Evolutionary conservation across 805 yeast species (phyloP).

Genomic region (Clavispora santaluciae): DNA sequence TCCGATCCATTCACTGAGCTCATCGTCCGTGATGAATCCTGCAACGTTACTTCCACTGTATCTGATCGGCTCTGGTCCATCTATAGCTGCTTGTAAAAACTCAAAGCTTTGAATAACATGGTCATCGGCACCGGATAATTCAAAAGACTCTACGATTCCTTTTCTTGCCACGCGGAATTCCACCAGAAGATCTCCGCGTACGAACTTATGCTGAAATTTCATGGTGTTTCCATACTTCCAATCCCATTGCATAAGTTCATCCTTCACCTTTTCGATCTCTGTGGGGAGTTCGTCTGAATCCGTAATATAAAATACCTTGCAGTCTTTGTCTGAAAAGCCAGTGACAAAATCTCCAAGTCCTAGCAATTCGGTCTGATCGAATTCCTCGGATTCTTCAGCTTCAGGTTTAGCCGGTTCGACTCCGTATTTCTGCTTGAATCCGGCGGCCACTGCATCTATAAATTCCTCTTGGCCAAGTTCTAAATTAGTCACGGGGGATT

Average conservation of each 20-base stretch:
- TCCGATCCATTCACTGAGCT: conserved; percentile 43
- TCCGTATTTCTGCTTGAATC: conserved; percentile 35
- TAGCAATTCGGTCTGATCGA: conserved; percentile 29
- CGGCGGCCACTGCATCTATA: conserved; percentile 35
- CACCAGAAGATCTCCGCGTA: conserved; percentile 27
- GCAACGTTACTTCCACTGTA: conserved; percentile 43
- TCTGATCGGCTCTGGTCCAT: conserved; percentile 20
- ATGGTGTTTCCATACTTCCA: conserved; percentile 83
- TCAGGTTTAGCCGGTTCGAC: background rate
- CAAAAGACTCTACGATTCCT: conserved; percentile 23
- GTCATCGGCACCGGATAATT: conserved; percentile 10
- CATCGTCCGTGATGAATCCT: conserved; percentile 42
- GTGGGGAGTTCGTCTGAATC: conserved; percentile 25
- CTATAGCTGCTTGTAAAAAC: conserved; percentile 25
- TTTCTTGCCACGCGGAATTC: conserved; percentile 45
- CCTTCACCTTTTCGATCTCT: conserved; percentile 37
- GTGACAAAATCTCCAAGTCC: conserved; percentile 29
- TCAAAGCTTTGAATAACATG: conserved; percentile 25
- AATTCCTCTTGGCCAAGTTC: conserved; percentile 44
- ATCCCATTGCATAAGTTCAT: conserved; percentile 51
- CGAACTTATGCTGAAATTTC: conserved; percentile 52
- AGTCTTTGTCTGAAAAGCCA: conserved; percentile 9
- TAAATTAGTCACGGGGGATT: conserved; percentile 72
- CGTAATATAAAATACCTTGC: conserved; percentile 18
- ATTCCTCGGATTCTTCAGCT: conserved; percentile 6